Percentiles rank a stretch among this genome's conserved stretches.
phyloP scores from a whole-genome alignment of 345 rosid genomes.

The Sonneratia caseolaris region DNA sequence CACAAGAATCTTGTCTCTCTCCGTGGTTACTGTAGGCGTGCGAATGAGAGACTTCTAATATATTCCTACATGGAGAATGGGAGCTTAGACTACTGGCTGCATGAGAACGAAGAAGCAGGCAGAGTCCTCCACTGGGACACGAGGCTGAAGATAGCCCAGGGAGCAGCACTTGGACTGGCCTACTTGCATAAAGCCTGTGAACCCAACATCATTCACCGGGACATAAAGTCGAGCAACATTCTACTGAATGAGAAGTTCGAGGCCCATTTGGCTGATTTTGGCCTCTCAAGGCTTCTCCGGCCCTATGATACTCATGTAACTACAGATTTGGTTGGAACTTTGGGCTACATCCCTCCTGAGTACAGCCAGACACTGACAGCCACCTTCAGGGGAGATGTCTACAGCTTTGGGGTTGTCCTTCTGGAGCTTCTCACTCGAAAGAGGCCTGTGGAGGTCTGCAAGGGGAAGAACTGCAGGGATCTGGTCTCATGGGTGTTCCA shows the following conservation, averaged over 20 bases:
- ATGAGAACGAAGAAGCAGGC: constrained; percentile 58
- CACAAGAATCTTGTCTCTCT: constrained; percentile 93
- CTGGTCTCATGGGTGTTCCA: constrained; percentile 81
- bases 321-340: constrained; percentile 89
- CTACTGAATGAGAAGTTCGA: constrained; percentile 69
- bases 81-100: constrained; percentile 96
- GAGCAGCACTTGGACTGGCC: constrained; percentile 72
- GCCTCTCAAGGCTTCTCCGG: constrained; percentile 79
- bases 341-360: constrained; percentile 95
- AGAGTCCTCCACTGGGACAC: constrained; percentile 52
- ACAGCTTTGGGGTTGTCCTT: constrained; percentile 90
- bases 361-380: constrained; percentile 81
- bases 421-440: constrained; percentile 81
- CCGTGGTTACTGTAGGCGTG: constrained; percentile 80
- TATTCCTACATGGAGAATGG: constrained; percentile 98
- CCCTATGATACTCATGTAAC: constrained; percentile 93
- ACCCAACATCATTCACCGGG: constrained; percentile 80
- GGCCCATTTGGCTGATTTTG: constrained; percentile 96
- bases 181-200: constrained; percentile 80
- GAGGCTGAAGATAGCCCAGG: constrained; percentile 79
- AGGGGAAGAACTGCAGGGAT: constrained; percentile 80
- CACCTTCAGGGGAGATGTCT: constrained; percentile 90
- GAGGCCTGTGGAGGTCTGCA: constrained; percentile 88
- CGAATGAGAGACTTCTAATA: constrained; percentile 57
- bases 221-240: constrained; percentile 85